These are phyloP conservation scores for Sonneratia caseolaris DNA, from an alignment of 345 rosid genomes.

Conservation along the genomic window DNA sequence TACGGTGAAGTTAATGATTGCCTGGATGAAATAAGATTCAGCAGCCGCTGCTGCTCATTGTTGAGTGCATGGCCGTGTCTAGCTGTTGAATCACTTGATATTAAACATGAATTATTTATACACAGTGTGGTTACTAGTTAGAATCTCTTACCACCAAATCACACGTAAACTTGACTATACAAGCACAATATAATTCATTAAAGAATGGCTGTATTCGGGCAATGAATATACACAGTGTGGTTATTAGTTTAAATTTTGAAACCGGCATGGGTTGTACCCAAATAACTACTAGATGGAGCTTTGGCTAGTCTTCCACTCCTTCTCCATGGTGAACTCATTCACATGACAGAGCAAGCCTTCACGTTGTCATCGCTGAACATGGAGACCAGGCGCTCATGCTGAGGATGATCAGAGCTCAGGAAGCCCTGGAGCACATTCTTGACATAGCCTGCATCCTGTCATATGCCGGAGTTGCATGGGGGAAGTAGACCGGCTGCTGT, in stretches of 20 bases:
- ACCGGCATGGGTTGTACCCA: no score
- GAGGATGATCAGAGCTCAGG: slow-evolving; percentile 25
- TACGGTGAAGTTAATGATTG: neutral
- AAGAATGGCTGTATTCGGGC: neutral
- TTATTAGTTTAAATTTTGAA: no score
- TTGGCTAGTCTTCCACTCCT: no score
- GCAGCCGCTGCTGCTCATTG: no score
- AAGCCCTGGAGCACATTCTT: slow-evolving; percentile 43
- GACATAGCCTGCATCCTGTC: slow-evolving; percentile 50
- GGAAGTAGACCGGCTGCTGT: slow-evolving; percentile 47
- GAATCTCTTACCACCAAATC: neutral
- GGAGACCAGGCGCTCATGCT: slow-evolving; percentile 36
- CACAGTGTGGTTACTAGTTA: neutral
- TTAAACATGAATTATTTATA: neutral
- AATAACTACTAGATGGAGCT: no score
- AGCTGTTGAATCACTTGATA: neutral
- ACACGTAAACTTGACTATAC: neutral
- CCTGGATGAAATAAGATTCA: neutral
- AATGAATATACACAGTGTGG: no score
- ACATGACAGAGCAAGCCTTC: slow-evolving; percentile 63
- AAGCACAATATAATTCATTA: neutral
- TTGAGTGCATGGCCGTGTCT: slow-evolving; percentile 2
- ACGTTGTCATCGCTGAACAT: slow-evolving; percentile 71
- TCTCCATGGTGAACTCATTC: neutral
- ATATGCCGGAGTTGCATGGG: slow-evolving; percentile 39